Evolutionary conservation across 1,284 basidiomycete species (phyloP), one percentile per base, ranked within the genome.

Genomic region (Boletus austroedulis): DNA sequence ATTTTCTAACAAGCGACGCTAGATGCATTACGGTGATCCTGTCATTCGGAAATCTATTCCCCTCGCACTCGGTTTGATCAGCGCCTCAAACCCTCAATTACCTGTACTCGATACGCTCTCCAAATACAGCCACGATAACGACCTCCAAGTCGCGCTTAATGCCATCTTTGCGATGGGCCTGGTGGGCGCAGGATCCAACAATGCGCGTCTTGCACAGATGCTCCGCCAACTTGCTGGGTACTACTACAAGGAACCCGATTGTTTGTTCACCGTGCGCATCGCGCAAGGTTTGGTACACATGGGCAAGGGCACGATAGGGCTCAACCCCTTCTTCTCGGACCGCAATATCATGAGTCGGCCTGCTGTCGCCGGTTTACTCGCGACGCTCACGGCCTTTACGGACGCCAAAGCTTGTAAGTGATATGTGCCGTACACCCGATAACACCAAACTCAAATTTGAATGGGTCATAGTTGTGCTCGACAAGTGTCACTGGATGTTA

Each of bases 11-110:
- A 12, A 56, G 41, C 49, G 5, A 43, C 52, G 46, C 67, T 62
- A 95, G 92, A 99, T 99, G 97, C 95, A 97, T 73, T 99, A 98
- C 66, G 97, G 97, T 60, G 95, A 98, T 69, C 93, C 95, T 2
- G 80, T 87, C 59, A 95, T 99, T 67, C 89, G 97, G 36, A 92
- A 92, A 79, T 82, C 91, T 1, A 91, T 99, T n/a, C 97, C 97
- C 19, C 86, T 99, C 8, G 97, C 96, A 8, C 87, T 99, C 49
- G 96, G 94, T 60, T 85, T 99, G 54, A 85, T 98, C 71, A 94
- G 90, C 72, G 88, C 94, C 19, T 99, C 97, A 55, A 98, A 99
- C 76, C 97, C 97, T 19, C 91, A 94, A 75, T 83, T 98, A n/a
- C 82, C 91, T 31, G 91, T 99, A 62, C 87, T 99, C 65, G 97